Conservation (phyloP, 2,329 filamentous ascomycete species). For the Alternaria arbusti region DNA sequence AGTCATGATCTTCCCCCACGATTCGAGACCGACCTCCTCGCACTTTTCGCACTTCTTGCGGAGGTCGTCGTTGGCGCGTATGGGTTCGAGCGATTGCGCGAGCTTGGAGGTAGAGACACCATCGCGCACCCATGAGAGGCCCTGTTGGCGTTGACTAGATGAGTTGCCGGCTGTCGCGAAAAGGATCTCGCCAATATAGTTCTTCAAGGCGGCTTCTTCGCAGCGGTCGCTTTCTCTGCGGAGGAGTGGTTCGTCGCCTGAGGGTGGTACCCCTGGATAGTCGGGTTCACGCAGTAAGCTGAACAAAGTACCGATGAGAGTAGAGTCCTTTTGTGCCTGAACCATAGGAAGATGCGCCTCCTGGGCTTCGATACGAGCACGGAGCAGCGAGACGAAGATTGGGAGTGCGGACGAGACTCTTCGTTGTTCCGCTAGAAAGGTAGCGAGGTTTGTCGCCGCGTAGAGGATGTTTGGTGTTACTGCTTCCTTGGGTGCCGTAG, state of each 20-base stretch:
- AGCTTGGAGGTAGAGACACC: slow-evolving; percentile 77
- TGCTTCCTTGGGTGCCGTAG: slow-evolving; percentile 55
- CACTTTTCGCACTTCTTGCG: slow-evolving; percentile 76
- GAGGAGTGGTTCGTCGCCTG: slow-evolving; percentile 71
- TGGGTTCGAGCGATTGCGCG: slow-evolving; percentile 58
- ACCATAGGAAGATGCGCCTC: slow-evolving; percentile 41
- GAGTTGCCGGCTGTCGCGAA: slow-evolving; percentile 67
- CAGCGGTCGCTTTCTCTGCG: slow-evolving; percentile 72
- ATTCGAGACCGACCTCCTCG: slow-evolving; percentile 74
- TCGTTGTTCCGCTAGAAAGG: slow-evolving; percentile 74
- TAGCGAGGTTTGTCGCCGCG: slow-evolving; percentile 77
- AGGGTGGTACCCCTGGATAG: slow-evolving; percentile 74
- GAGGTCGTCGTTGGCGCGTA: slow-evolving; percentile 48
- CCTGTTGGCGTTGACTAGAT: slow-evolving; percentile 59
- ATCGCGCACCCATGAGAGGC: slow-evolving; percentile 87
- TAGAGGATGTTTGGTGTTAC: slow-evolving; percentile 77
- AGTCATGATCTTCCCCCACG: slow-evolving; percentile 83
- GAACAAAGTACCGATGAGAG: slow-evolving; percentile 35
- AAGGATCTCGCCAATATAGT: slow-evolving; percentile 93
- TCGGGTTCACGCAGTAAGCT: slow-evolving; percentile 56
- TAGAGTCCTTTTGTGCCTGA: slow-evolving; percentile 29
- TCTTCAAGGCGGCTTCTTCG: slow-evolving; percentile 83
- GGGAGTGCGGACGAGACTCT: slow-evolving; percentile 75
- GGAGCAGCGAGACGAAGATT: slow-evolving; percentile 83
- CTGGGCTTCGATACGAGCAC: slow-evolving; percentile 70